These are phyloP conservation scores for Stropharia rugosoannulata DNA, from an alignment of 768 basidiomycete species.

Conservation along the genomic window DNA sequence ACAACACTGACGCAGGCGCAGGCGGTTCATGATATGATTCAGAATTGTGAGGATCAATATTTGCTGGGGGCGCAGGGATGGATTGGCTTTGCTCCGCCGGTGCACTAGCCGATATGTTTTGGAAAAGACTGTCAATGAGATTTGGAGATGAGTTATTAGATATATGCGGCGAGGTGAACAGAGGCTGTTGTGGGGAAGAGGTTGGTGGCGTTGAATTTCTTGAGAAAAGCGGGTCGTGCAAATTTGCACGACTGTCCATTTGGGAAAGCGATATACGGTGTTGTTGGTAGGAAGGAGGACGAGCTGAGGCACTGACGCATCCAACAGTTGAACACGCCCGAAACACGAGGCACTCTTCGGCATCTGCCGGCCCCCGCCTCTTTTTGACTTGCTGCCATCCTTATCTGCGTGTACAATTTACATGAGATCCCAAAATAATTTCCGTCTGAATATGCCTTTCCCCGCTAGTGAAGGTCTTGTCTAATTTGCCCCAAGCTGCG, in stretches of 20 bases:
- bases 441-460: not conserved
- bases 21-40: constrained; percentile 28
- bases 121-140: constrained; percentile 70
- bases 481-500: not conserved
- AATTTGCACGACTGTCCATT: constrained; percentile 43
- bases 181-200: constrained; percentile 26
- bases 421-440: constrained; percentile 4
- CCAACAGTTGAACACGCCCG: constrained; percentile 32
- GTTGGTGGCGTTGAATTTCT: constrained; percentile 52
- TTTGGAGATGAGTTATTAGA: constrained; percentile 46
- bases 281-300: constrained; percentile 11
- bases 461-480: not conserved
- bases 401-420: constrained; percentile 1
- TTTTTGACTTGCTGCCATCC: not conserved
- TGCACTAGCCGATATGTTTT: constrained; percentile 43
- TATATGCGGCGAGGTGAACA: constrained; percentile 34
- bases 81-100: constrained; percentile 40
- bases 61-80: constrained; percentile 2
- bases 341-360: constrained; percentile 45
- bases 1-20: constrained; percentile 40
- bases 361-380: constrained; percentile 20
- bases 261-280: constrained; percentile 8
- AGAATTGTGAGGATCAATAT: constrained; percentile 8
- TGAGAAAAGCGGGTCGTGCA: constrained; percentile 51
- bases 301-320: constrained; percentile 21